Base-by-base conservation (phyloP, 2,329 filamentous ascomycete genomes). In the Tolypocladium sp. region DNA sequence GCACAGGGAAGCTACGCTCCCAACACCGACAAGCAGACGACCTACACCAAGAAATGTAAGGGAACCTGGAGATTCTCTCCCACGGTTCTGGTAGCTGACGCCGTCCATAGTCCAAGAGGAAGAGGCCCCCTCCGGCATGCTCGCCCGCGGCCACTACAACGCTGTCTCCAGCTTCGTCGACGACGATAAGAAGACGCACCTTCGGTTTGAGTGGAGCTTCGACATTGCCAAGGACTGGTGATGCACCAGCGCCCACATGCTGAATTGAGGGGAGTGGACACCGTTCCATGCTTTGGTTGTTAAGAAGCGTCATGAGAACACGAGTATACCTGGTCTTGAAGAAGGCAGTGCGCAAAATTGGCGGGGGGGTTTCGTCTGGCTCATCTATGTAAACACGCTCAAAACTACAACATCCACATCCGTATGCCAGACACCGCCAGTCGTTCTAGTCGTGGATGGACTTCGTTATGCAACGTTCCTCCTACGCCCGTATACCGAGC, bases 181-280 rank as follows among this genome's bases (percentile, higher is more conserved):
- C 72, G 94, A 99, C 70, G 94, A 99, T 78, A 88, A 94, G 74
- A 87, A 91, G 76, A 87, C 83, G 64, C 92, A 99, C 76, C 81
- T 99, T 63, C 82, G 88, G 72, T 99, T 99, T 74, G 89, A 96
- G 69, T 99, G 94, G 94, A 86, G 88, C 62, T 97, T 99, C 70
- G 90, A 97, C 71, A 96, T 99, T 73, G 83, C 89, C 77, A 99
- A 97, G 84, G 91, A 96, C 73, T 97, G 94, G 94, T 90, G 86
- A 63, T 22, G 38, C 17, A 66, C 67, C 37, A 51, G 44, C 44
- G 12, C 22, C 12, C 4, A 22, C 4, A 22, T 49, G 49, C 30
- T 22, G 12, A 22, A 22, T 5, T 37, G 20, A 20, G 49, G 12
- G 30, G 30, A 22, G 20, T 52, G 46, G 46, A n/a, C 22, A 35